Base-by-base conservation (phyloP, 768 basidiomycete genomes). In the Lactarius deliciosus region DNA sequence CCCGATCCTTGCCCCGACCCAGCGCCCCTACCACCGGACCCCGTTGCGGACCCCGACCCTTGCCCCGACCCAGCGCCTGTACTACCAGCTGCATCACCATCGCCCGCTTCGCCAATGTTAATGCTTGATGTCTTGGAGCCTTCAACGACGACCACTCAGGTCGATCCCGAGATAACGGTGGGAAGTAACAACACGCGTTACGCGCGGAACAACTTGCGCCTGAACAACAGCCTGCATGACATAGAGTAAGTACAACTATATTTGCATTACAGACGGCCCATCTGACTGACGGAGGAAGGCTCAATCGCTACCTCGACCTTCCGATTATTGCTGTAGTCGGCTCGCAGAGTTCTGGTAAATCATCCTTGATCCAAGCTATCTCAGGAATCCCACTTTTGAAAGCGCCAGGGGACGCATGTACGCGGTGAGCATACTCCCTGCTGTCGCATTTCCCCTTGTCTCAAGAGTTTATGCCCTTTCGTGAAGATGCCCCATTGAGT, bases 281-380 rank as follows among this genome's bases (percentile, higher is more conserved):
- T 58, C 64, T 53, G 38, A 58, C 30, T 57, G 45, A 58, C 0
- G 22, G 40, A n/a, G 56, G 18, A 53, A 70, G 70, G 18, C 57
- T 70, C 11, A 61, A 69, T 18, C 30, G 11, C 2, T 73, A 75
- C 40, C 54, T 77, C 11, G 71, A 72, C 18, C 68, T 77, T 20
- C 76, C 76, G 5, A 70, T 64, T 8, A 75, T 77, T 34, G 73
- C 65, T 1, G 74, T 77, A 1, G 45, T 75, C 16, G 76, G 76
- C 16, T 74, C 74, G 4, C 76, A 77, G 50, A 74, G 72, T 40
- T 73, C 73, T 2, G 76, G 76, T 1, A 77, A 77, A 41, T 75
- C 74, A 7, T 77, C 76, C 11, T 61, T 76, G 3, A 76, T 77
- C 36, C 74, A 77, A 40, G 70, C 73, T 16, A 75, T 75, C 30